Conservation (phyloP, 805 yeast genomes). For the Myxozyma melibiosi region DNA sequence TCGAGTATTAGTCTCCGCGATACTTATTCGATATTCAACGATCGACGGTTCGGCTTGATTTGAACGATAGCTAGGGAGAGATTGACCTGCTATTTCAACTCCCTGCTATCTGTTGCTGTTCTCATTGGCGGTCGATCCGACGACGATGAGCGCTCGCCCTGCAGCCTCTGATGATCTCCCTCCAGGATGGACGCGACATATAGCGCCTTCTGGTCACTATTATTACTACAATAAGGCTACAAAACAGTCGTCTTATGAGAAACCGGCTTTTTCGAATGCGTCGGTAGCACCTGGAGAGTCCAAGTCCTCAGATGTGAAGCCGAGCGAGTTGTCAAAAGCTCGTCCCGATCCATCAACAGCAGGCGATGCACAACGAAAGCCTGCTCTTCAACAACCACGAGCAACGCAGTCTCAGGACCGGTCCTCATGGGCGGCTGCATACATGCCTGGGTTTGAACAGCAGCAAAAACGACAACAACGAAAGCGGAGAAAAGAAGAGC, state of each 20-base stretch:
- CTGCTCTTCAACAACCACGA: not conserved
- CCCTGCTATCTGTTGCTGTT: not conserved
- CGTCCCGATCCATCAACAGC: not conserved
- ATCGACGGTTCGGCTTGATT: too few species aligned
- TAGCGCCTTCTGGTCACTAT: constrained; percentile 46
- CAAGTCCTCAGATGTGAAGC: not conserved
- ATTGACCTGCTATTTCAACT: not conserved
- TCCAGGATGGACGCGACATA: constrained; percentile 45
- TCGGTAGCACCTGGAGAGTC: not conserved
- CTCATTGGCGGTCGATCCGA: not conserved
- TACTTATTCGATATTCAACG: too few species aligned
- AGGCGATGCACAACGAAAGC: too few species aligned
- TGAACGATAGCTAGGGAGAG: too few species aligned
- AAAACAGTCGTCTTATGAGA: constrained; percentile 46
- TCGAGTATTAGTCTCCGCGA: too few species aligned
- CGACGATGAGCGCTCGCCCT: constrained; percentile 31
- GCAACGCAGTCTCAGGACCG: constrained; percentile 1
- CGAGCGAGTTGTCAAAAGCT: not conserved
- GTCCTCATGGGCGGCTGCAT: constrained; percentile 9
- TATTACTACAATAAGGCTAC: constrained; percentile 47
- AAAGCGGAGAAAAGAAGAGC: constrained; percentile 19
- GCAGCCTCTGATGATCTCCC: constrained; percentile 35
- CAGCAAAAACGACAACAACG: constrained; percentile 4
- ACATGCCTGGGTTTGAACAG: constrained; percentile 1
- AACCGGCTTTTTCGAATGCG: constrained; percentile 37